A percentile compares a stretch with the other conserved stretches of the same genome.
Evolutionary conservation across 2,329 filamentous ascomycete species (phyloP).

Genomic region (Colletotrichum tanaceti): DNA sequence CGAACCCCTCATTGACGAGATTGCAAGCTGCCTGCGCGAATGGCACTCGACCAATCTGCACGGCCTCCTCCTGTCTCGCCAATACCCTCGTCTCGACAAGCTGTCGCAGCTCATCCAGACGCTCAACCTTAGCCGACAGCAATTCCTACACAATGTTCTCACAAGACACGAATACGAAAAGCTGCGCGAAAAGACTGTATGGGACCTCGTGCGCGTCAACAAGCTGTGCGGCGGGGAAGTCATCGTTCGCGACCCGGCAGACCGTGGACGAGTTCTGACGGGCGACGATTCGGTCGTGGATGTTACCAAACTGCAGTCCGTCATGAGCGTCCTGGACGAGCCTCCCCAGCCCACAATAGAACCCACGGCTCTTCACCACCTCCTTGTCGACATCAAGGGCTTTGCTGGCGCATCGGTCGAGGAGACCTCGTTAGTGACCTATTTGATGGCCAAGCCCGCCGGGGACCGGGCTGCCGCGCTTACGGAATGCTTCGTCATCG

Average conservation of each 20-base stretch:
- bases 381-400: constrained; percentile 85
- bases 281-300: constrained; percentile 94
- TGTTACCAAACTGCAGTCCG: constrained; percentile 88
- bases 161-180: constrained; percentile 85
- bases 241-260: constrained; percentile 89
- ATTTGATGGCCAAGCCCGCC: constrained; percentile 78
- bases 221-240: constrained; percentile 94
- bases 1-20: constrained; percentile 96
- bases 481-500: constrained; percentile 85
- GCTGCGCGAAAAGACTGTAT: constrained; percentile 89
- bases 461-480: constrained; percentile 73
- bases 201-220: constrained; percentile 94
- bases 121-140: constrained; percentile 86
- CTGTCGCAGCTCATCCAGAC: constrained; percentile 83
- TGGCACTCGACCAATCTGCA: constrained; percentile 99
- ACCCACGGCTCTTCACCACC: constrained; percentile 79
- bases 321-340: constrained; percentile 93
- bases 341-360: constrained; percentile 77
- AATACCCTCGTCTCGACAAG: constrained; percentile 84
- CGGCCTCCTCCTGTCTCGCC: constrained; percentile 83
- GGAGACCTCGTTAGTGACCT: constrained; percentile 79
- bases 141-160: constrained; percentile 93
- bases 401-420: constrained; percentile 83
- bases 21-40: constrained; percentile 94
- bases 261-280: constrained; percentile 86